Conservation (phyloP, 352 stramenopile genomes). For the Phytophthora pluvialis region DNA sequence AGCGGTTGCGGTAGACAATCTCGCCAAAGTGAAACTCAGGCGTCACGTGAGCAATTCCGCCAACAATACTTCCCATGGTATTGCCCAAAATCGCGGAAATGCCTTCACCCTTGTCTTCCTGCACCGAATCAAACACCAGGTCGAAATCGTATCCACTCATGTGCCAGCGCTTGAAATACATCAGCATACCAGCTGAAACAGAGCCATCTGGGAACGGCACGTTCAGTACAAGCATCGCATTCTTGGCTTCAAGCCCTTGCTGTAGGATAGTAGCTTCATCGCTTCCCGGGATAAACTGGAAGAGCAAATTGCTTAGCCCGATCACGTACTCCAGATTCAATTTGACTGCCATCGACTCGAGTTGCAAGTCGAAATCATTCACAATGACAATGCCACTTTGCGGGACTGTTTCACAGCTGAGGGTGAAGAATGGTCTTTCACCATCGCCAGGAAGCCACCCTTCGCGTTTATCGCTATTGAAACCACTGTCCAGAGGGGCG, state of each 20-base stretch:
- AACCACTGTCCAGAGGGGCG: constrained; percentile 81
- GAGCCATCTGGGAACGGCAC: constrained; percentile 58
- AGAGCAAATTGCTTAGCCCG: constrained; percentile 69
- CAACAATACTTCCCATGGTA: constrained; percentile 88
- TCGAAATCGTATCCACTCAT: constrained; percentile 79
- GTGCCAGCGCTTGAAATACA: constrained; percentile 87
- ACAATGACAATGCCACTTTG: constrained; percentile 77
- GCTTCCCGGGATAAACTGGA: constrained; percentile 73
- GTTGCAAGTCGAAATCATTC: constrained; percentile 78
- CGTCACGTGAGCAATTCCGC: constrained; percentile 86
- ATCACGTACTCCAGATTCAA: constrained; percentile 87
- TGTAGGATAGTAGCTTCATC: constrained; percentile 72
- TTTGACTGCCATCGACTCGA: constrained; percentile 77
- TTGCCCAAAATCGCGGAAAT: constrained; percentile 82
- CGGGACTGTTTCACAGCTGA: constrained; percentile 70
- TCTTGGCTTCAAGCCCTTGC: constrained; percentile 70
- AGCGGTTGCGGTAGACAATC: constrained; percentile 78
- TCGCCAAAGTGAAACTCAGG: constrained; percentile 81
- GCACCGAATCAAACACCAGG: constrained; percentile 84
- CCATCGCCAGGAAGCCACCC: constrained; percentile 82
- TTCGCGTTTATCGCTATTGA: constrained; percentile 89
- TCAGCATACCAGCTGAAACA: constrained; percentile 56
- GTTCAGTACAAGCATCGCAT: constrained; percentile 57
- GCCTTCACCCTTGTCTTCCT: constrained; percentile 80
- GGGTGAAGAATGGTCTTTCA: constrained; percentile 73